phyloP scores from a whole-genome alignment of 768 basidiomycete genomes.

The Psilocybe sp. region DNA sequence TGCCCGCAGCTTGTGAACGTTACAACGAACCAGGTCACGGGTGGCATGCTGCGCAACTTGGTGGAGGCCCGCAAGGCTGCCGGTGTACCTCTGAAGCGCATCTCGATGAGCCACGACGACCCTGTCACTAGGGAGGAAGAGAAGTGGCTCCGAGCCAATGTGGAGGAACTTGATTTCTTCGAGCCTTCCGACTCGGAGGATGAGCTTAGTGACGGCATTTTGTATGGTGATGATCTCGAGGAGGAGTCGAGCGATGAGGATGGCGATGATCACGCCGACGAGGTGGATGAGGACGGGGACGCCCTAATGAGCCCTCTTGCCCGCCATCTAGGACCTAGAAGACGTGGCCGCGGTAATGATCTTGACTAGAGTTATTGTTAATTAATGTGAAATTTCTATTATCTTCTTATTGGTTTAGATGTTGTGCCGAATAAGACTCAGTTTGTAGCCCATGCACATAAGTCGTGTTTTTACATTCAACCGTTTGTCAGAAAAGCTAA shows the following conservation, averaged over 20 bases:
- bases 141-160: conserved; percentile 48
- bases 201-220: conserved; percentile 24
- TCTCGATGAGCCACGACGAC: conserved; percentile 47
- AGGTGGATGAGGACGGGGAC: conserved; percentile 17
- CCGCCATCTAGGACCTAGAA: conserved; percentile 15
- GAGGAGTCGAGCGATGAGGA: conserved; percentile 10
- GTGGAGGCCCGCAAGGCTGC: conserved; percentile 37
- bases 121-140: conserved; percentile 38
- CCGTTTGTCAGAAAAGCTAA: no score
- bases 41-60: conserved; percentile 38
- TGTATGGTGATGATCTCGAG: conserved; percentile 10
- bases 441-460: no score
- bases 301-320: conserved; percentile 19
- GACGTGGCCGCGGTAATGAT: conserved; percentile 1
- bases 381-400: no score
- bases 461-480: no score
- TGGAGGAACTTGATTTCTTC: conserved; percentile 53
- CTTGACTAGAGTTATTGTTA: neutral
- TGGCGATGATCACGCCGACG: conserved; percentile 8
- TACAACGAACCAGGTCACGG: conserved; percentile 42
- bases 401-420: no score
- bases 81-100: conserved; percentile 43
- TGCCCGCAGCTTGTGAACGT: conserved; percentile 54
- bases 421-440: no score
- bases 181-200: conserved; percentile 54